Percentiles rank a stretch among this genome's conserved stretches.
These are phyloP conservation scores for Mallotus repandus DNA, from an alignment of 441 rosid genomes.

Conservation along the genomic window DNA sequence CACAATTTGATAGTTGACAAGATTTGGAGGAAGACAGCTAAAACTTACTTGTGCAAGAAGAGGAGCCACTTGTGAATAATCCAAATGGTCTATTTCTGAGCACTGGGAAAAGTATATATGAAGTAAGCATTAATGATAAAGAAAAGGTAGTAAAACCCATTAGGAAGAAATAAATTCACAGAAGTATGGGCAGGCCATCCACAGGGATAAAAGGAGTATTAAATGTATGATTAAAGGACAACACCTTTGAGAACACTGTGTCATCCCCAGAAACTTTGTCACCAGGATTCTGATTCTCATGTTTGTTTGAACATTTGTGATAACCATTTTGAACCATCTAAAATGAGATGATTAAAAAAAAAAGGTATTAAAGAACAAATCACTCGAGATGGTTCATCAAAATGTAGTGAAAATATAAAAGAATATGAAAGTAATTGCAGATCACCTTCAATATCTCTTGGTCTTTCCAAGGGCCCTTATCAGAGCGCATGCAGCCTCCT, in stretches of 20 bases:
- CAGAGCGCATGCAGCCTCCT: constrained; percentile 92
- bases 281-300: constrained; percentile 25
- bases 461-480: constrained; percentile 96
- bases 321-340: constrained; percentile 75
- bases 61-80: constrained; percentile 32
- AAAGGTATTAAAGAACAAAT: constrained; percentile 9
- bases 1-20: neutral
- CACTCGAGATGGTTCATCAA: neutral
- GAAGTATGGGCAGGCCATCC: neutral
- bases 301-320: constrained; percentile 52
- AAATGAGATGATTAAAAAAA: constrained; percentile 24
- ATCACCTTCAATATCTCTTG: constrained; percentile 69
- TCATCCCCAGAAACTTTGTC: constrained; percentile 55
- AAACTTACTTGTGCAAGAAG: constrained; percentile 40
- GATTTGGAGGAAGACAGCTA: constrained; percentile 2
- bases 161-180: neutral
- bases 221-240: constrained; percentile 11
- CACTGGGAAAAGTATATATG: constrained; percentile 31
- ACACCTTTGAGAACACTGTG: constrained; percentile 38
- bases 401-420: constrained; percentile 10
- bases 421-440: neutral
- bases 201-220: constrained; percentile 4
- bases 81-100: constrained; percentile 19
- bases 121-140: constrained; percentile 7
- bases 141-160: constrained; percentile 5